Evolutionary conservation across 345 rosid species (phyloP).

Genomic region (Eucalyptus erythrocorys): DNA sequence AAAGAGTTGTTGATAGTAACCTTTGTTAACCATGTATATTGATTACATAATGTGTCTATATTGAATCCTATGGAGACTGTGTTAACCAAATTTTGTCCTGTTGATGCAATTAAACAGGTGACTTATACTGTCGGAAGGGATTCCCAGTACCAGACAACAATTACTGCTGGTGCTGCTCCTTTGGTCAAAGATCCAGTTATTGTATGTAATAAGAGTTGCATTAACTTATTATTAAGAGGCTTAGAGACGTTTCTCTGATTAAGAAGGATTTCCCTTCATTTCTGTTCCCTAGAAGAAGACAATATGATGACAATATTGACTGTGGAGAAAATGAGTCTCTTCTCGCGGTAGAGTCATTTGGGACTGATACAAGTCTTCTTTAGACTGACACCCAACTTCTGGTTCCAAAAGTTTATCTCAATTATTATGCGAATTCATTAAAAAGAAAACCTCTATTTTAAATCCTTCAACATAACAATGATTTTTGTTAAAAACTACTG

Average conservation of each 20-base stretch:
- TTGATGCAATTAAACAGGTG: conserved; percentile 35
- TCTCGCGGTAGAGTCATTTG: neutral
- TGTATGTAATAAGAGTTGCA: conserved; percentile 15
- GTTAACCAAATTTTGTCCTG: neutral
- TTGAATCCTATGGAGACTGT: neutral
- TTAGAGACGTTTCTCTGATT: neutral
- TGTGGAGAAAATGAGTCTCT: neutral
- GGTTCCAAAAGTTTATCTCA: neutral
- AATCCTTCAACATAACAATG: neutral
- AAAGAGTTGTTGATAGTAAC: neutral
- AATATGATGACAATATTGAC: neutral
- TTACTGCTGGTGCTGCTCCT: conserved; percentile 53
- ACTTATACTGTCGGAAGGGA: conserved; percentile 84
- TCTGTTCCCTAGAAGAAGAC: neutral
- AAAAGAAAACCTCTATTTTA: neutral
- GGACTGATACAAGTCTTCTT: neutral
- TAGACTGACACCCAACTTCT: neutral
- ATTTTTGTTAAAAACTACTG: neutral
- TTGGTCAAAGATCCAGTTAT: conserved; percentile 64
- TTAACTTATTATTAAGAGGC: neutral
- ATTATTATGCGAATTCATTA: neutral
- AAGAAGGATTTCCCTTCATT: neutral
- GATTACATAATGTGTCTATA: neutral
- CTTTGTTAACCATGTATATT: neutral
- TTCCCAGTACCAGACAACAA: conserved; percentile 40